phyloP scores from a whole-genome alignment of 805 yeast genomes.

The Wickerhamiella occidentalis region DNA sequence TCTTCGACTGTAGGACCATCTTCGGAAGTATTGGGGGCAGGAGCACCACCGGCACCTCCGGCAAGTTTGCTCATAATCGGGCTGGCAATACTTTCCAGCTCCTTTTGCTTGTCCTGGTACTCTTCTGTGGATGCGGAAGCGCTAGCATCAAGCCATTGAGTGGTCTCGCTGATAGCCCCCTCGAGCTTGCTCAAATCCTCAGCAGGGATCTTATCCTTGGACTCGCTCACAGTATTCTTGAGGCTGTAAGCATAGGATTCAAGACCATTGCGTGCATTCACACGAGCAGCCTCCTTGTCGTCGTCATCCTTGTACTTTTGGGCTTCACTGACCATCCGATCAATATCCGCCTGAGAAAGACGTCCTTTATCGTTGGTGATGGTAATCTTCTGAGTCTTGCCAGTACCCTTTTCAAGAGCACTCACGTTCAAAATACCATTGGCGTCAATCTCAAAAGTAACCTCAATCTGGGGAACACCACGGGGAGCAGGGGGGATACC shows the following conservation, averaged over 20 bases:
- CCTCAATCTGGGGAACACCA: constrained; percentile 97
- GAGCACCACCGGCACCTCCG: constrained; percentile 56
- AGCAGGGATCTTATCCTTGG: constrained; percentile 49
- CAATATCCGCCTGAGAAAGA: constrained; percentile 93
- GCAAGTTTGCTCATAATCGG: constrained; percentile 90
- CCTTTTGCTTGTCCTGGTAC: constrained; percentile 86
- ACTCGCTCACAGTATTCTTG: constrained; percentile 70
- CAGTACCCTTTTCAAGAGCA: constrained; percentile 96
- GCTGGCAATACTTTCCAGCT: constrained; percentile 85
- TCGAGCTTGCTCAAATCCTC: constrained; percentile 24
- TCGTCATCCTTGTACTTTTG: constrained; percentile 96
- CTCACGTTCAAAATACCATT: constrained; percentile 95
- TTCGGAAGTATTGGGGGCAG: constrained; percentile 37
- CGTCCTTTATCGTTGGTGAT: constrained; percentile 98
- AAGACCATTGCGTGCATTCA: constrained; percentile 85
- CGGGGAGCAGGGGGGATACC: constrained; percentile 98
- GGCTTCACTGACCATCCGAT: constrained; percentile 95
- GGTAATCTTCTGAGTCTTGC: constrained; percentile 92
- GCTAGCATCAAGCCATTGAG: constrained; percentile 77
- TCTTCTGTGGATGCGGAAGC: constrained; percentile 68
- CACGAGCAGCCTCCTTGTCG: constrained; percentile 86
- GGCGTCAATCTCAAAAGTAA: constrained; percentile 92
- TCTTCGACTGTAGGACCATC: constrained; percentile 69
- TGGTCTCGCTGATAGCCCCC: constrained; percentile 24
- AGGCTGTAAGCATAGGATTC: constrained; percentile 92